Base-by-base conservation (phyloP, 2,329 filamentous ascomycete genomes). In the Colletotrichum scovillei region DNA sequence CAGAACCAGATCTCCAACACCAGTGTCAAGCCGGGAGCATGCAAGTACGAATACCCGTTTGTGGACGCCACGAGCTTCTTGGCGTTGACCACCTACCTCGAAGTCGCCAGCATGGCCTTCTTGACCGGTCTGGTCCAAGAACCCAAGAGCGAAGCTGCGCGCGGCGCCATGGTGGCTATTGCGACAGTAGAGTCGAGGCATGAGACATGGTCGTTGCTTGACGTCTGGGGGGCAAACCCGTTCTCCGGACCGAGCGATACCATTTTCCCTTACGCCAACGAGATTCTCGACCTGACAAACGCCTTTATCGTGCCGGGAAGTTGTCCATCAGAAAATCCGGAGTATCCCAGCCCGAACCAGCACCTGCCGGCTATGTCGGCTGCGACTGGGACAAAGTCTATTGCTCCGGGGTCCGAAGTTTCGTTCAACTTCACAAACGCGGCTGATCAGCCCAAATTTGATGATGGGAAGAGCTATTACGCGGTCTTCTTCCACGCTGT, bases 1-100 rank as follows among this genome's bases (percentile, higher is more conserved):
- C 84, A 85, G 71, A 81, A 83, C 69, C 77, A 81, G 46, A 86
- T 86, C 57, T 84, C 82, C 1, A 71, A 77, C n/a, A 82, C 78
- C 2, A 85, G 82, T 1, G 74, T 84, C 30, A 86, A 85, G 74
- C 84, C 85, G 0, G 63, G 63, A 6, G 14, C 63, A 12, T 66
- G 53, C 63, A 58, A 46, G 22, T 66, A 66, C 16, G 49, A 66
- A n/a, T 66, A 42, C 2, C 32, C 52, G 0, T 66, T 58, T 46
- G 42, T 49, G 42, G 42, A 49, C 42, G 42, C 19, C 42, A 49
- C 42, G 42, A 49, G 42, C 19, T 49, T 58, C 11, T 16, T 58
- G 16, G 80, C 79, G 0, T 77, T 82, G 9, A 78, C 80, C 30
- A 82, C 82, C 0, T 71, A 82, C 9, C 76, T 84, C 52, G 83